Conservation (phyloP, 345 rosid species). For the Populus nigra region DNA sequence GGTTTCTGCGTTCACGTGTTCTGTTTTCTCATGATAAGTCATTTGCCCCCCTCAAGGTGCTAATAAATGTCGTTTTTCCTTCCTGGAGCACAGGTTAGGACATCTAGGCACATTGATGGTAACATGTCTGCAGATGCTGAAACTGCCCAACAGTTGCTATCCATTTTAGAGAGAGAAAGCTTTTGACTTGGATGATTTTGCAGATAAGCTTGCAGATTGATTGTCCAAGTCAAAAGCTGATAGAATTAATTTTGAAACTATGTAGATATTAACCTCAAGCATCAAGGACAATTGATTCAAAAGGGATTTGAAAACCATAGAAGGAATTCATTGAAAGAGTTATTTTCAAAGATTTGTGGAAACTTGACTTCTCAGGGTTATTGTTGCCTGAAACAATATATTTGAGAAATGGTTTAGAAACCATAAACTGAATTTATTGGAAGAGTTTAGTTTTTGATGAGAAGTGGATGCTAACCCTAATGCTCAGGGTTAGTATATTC, state of each 20-base stretch:
- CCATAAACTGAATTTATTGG: not conserved
- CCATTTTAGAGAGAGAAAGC: constrained; percentile 30
- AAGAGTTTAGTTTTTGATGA: not conserved
- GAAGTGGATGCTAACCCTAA: constrained; percentile 1
- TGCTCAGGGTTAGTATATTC: constrained; percentile 11
- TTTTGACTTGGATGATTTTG: constrained; percentile 17
- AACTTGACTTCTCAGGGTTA: not conserved
- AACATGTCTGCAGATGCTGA: constrained; percentile 15
- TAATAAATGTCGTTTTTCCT: not conserved
- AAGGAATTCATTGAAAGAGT: not conserved
- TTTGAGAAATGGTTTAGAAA: not conserved
- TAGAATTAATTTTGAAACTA: constrained; percentile 6
- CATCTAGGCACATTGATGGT: constrained; percentile 18
- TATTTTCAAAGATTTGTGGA: not conserved
- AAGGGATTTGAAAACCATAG: not conserved
- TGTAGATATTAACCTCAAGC: constrained; percentile 4
- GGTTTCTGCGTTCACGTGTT: not conserved
- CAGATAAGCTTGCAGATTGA: constrained; percentile 38
- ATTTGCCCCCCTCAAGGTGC: not conserved
- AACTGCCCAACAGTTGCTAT: constrained; percentile 4
- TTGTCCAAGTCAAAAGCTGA: constrained; percentile 3
- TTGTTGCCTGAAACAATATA: constrained; percentile 1
- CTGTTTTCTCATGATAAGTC: not conserved
- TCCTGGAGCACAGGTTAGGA: constrained; percentile 33
- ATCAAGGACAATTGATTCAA: not conserved